Evolutionary conservation across 2,329 filamentous ascomycete species (phyloP), one percentile per base, ranked within the genome.

Genomic region (Sclerotinia trifoliorum): DNA sequence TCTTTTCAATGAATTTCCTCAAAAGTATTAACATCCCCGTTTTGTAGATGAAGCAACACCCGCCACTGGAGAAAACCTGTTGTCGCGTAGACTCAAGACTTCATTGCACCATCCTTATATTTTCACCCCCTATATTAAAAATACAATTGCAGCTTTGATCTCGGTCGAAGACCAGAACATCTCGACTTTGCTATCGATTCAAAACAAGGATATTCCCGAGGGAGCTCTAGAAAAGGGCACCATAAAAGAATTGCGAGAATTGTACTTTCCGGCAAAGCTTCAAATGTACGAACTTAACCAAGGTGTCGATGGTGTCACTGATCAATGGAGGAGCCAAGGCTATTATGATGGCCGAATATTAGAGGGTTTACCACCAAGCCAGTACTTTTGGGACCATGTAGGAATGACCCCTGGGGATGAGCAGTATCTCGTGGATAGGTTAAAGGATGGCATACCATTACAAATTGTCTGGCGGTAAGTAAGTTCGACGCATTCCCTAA

Each of bases 401-500:
- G 64, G 68, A 24, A 35, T 69, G 42, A 69, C 68, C 26, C 39
- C 26, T n/a, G 39, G 19, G 8, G 68, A 69, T 65, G 65, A 52
- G 49, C 13, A 52, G 21, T 26, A 42, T 57, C 26, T 57, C n/a
- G 42, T 61, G 51, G 11, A 67, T 26, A 56, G 17, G 32, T 24
- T 64, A 8, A 67, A 68, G 56, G 39, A 49, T 17, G 54, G 56
- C 8, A 39, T 64, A n/a, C 61, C 66, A 24, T 65, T 68, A 13
- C 44, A 11, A 46, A 21, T 56, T 13, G 35, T 68, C 11, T 68
- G 66, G 66, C 66, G 61, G 66, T 65, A 68, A 64, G 66, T 65
- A 68, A 64, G 60, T 48, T 48, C 7, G 13, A 55, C 21, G 5
- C 7, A 21, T 29, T 29, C 19, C 4, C 11, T 39, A 5, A 44